Conservation (phyloP, 495 filamentous ascomycete species). For the Apodospora peruviana region DNA sequence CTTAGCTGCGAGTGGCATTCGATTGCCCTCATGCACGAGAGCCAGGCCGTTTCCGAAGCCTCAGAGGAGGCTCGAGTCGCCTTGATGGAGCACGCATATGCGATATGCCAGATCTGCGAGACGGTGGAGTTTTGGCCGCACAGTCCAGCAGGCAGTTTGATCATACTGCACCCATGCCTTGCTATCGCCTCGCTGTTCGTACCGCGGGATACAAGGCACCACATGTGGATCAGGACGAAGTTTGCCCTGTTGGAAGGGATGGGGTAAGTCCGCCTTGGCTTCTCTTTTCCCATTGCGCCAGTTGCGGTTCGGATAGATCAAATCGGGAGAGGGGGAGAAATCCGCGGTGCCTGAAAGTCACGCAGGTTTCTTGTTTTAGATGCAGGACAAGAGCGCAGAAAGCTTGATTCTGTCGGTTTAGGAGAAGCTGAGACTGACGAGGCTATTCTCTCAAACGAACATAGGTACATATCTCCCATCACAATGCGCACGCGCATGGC, state of each 20-base stretch:
- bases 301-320: not conserved
- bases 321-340: not conserved
- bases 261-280: constrained; percentile 59
- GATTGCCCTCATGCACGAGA: constrained; percentile 73
- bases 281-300: not conserved
- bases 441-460: too few relatives aligned
- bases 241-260: constrained; percentile 71
- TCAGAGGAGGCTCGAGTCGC: constrained; percentile 47
- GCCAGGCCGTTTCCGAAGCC: constrained; percentile 55
- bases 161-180: constrained; percentile 71
- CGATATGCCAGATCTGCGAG: constrained; percentile 72
- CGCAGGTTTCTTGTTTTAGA: too few relatives aligned
- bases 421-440: too few relatives aligned
- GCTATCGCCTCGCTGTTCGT: constrained; percentile 74
- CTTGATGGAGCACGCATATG: constrained; percentile 55
- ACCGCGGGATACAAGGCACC: constrained; percentile 62
- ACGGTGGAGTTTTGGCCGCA: constrained; percentile 67
- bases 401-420: too few relatives aligned
- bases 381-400: too few relatives aligned
- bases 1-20: constrained; percentile 72
- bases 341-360: too few relatives aligned
- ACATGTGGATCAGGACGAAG: constrained; percentile 80
- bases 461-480: constrained; percentile 75
- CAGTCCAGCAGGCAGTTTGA: constrained; percentile 60
- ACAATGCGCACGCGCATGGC: constrained; percentile 70